These are phyloP conservation scores for Pyrrhoderma lamaoense DNA, from an alignment of 1,284 basidiomycete genomes.

Conservation along the genomic window DNA sequence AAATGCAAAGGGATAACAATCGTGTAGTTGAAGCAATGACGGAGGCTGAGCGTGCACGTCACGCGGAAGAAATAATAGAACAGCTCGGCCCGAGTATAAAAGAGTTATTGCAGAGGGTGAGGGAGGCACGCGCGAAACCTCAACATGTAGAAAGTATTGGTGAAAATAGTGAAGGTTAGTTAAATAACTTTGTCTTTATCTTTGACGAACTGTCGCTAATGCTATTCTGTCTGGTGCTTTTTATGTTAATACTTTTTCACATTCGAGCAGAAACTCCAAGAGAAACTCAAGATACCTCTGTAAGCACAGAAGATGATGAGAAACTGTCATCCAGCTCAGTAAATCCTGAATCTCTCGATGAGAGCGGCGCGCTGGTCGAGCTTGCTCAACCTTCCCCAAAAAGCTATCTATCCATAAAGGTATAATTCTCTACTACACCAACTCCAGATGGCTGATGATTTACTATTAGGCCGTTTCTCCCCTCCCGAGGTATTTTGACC, in stretches of 20 bases:
- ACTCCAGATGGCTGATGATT: background rate
- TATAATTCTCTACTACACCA: background rate
- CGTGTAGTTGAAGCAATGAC: constrained; percentile 31
- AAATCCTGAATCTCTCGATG: background rate
- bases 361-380: background rate
- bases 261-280: background rate
- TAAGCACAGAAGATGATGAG: background rate
- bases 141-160: background rate
- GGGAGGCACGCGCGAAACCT: constrained; percentile 22
- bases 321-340: background rate
- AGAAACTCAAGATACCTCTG: background rate
- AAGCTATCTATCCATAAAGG: background rate
- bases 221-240: background rate
- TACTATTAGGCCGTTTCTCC: constrained; percentile 44
- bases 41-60: constrained; percentile 31
- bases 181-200: background rate
- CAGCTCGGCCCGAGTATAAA: constrained; percentile 33
- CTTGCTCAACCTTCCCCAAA: constrained; percentile 11
- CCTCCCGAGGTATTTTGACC: constrained; percentile 26
- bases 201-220: background rate
- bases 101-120: constrained; percentile 30
- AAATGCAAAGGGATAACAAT: constrained; percentile 14
- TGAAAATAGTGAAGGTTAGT: background rate
- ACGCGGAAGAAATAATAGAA: constrained; percentile 34
- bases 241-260: background rate